Evolutionary conservation across 306 rosid genomes (phyloP).

Genomic region (Gleditsia sinensis): DNA sequence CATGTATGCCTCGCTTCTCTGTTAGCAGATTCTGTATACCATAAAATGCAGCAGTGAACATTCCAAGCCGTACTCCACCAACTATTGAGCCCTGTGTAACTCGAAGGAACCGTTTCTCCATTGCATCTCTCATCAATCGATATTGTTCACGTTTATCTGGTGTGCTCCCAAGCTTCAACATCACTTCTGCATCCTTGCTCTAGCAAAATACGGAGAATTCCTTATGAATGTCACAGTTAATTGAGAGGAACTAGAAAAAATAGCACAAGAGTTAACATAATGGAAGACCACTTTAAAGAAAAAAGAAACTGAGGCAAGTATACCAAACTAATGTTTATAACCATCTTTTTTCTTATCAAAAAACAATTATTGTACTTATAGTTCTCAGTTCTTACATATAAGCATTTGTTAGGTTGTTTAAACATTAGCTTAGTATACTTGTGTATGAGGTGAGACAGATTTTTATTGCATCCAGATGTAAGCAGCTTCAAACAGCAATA

Average conservation of each 20-base stretch:
- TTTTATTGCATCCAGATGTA: constrained; percentile 5
- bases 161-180: constrained; percentile 93
- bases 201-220: constrained; percentile 40
- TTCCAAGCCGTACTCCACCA: constrained; percentile 92
- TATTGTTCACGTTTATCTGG: constrained; percentile 88
- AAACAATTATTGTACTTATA: not conserved
- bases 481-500: not conserved
- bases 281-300: not conserved
- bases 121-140: constrained; percentile 93
- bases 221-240: constrained; percentile 25
- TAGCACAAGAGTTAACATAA: not conserved
- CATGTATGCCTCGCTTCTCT: constrained; percentile 85
- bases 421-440: not conserved
- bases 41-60: constrained; percentile 86
- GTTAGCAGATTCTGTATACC: constrained; percentile 77
- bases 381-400: not conserved
- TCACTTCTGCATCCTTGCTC: constrained; percentile 97
- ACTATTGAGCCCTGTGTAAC: constrained; percentile 80
- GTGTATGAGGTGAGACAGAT: constrained; percentile 1
- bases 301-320: not conserved
- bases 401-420: not conserved
- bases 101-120: constrained; percentile 93
- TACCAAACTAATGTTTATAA: not conserved
- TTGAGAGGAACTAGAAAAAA: not conserved
- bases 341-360: not conserved